Conservation (phyloP, 768 basidiomycete species). For the Hysterangium stoloniferum region DNA sequence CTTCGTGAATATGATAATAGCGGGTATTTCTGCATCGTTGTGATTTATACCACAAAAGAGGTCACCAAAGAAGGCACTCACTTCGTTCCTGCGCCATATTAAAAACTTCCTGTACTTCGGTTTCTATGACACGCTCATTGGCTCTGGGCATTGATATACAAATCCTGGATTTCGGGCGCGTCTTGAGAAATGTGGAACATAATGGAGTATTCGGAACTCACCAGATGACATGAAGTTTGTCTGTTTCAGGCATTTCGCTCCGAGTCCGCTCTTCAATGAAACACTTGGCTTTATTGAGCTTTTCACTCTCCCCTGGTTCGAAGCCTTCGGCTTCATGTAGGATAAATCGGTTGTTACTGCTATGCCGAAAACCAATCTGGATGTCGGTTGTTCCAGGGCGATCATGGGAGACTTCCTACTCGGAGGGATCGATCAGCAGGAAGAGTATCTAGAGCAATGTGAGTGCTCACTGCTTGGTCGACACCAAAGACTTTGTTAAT, state of each 20-base stretch:
- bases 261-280: constrained; percentile 18
- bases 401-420: too few relatives aligned
- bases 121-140: constrained; percentile 19
- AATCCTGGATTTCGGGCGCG: constrained; percentile 21
- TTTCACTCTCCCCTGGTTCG: constrained; percentile 21
- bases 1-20: too few relatives aligned
- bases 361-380: too few relatives aligned
- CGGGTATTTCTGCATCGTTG: constrained; percentile 16
- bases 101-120: too few relatives aligned
- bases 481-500: too few relatives aligned
- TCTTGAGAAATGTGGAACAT: background rate
- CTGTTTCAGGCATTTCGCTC: constrained; percentile 6
- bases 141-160: constrained; percentile 24
- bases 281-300: constrained; percentile 18
- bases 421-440: background rate
- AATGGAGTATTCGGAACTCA: background rate
- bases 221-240: too few relatives aligned
- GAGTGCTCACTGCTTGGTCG: too few relatives aligned
- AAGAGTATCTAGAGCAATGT: constrained; percentile 11
- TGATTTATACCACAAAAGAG: background rate
- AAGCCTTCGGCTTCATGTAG: constrained; percentile 27
- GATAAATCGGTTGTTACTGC: constrained; percentile 21
- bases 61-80: background rate
- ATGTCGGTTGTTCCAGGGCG: constrained; percentile 21
- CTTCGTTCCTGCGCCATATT: too few relatives aligned